Evolutionary conservation across 1,139 yeast genomes (phyloP).

Genomic region (Diutina sp.): DNA sequence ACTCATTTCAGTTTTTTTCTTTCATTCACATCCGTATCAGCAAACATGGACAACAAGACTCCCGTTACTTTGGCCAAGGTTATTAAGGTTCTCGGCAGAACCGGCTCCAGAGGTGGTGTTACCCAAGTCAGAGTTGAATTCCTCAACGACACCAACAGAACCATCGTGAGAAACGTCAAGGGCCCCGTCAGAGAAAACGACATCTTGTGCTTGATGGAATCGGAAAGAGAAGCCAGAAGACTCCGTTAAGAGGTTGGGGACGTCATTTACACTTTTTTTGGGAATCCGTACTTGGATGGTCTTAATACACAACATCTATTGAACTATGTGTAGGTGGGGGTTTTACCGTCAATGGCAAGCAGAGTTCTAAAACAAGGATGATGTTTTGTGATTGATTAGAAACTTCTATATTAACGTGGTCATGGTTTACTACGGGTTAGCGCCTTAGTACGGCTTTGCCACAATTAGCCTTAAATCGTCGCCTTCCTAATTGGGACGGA

Average conservation of each 20-base stretch:
- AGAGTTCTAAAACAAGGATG: neutral
- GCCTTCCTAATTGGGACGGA: neutral
- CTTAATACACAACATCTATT: neutral
- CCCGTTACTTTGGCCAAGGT: conserved; percentile 99
- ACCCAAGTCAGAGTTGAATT: conserved; percentile 99
- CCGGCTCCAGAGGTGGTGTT: conserved; percentile 99
- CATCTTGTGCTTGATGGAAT: conserved; percentile 98
- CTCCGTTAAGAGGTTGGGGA: conserved; percentile 23
- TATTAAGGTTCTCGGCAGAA: conserved; percentile 98
- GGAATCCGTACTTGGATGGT: conserved; percentile 2
- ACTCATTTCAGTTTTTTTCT: neutral
- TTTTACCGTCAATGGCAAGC: neutral
- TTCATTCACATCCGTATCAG: neutral
- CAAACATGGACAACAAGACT: conserved; percentile 58
- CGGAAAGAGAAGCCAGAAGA: conserved; percentile 98
- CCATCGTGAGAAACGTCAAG: conserved; percentile 98
- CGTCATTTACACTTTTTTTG: neutral
- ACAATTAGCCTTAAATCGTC: neutral
- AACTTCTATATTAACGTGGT: neutral
- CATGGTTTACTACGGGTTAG: neutral
- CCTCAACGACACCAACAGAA: conserved; percentile 96
- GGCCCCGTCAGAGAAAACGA: conserved; percentile 99
- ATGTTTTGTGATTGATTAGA: neutral
- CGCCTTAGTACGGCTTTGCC: neutral
- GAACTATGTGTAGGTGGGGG: neutral